These are phyloP conservation scores for Cladobotryum mycophilum DNA, from an alignment of 2,329 filamentous ascomycete genomes.

Conservation along the genomic window DNA sequence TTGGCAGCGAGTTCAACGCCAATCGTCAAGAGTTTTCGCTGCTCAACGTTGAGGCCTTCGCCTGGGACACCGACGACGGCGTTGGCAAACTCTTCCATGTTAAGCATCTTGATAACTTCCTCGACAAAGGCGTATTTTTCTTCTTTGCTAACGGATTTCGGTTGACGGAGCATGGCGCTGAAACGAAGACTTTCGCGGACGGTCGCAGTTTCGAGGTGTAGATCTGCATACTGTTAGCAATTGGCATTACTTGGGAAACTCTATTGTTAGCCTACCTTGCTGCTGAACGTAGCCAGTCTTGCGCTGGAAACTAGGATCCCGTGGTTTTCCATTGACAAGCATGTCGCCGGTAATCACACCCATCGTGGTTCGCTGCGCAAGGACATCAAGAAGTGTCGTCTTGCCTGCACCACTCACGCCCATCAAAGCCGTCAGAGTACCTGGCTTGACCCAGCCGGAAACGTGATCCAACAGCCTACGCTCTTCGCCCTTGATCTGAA, in stretches of 20 bases:
- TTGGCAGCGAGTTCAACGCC: conserved; percentile 54
- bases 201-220: conserved; percentile 50
- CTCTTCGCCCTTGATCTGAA: conserved; percentile 65
- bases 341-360: conserved; percentile 61
- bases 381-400: conserved; percentile 37
- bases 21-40: conserved; percentile 56
- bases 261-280: conserved; percentile 38
- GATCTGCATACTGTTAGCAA: conserved; percentile 31
- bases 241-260: too few species aligned
- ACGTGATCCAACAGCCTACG: conserved; percentile 73
- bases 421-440: conserved; percentile 75
- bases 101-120: conserved; percentile 58
- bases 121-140: conserved; percentile 59
- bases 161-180: conserved; percentile 53
- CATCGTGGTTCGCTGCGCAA: conserved; percentile 47
- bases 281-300: conserved; percentile 64
- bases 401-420: conserved; percentile 48
- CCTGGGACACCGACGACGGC: conserved; percentile 59
- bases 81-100: conserved; percentile 61
- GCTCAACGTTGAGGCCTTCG: conserved; percentile 55
- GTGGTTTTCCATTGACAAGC: conserved; percentile 54
- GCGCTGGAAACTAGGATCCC: conserved; percentile 54
- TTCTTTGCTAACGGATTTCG: conserved; percentile 42
- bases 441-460: conserved; percentile 84
- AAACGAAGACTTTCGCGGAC: conserved; percentile 50